Evolutionary conservation across 2,329 filamentous ascomycete genomes (phyloP), one percentile per base, ranked within the genome.

Genomic region (Niveomyces coronatus): DNA sequence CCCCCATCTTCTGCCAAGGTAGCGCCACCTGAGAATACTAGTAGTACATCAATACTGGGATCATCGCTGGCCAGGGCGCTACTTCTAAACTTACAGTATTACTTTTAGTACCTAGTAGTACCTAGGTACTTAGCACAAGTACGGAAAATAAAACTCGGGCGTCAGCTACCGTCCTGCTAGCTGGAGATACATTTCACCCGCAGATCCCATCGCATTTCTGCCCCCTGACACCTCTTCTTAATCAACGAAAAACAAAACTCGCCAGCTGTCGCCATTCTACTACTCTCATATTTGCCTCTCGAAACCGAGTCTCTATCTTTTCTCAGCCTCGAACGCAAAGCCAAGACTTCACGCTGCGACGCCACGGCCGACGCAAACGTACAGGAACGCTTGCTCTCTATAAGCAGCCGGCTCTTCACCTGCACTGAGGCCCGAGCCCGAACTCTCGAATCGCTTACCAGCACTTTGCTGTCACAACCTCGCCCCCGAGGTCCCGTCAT

Each of bases 171-270:
- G 36, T 23, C 36, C 15, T 24, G 16, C 18, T 30, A 15, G 17
- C 36, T 30, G 30, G 13, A 31, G 28, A 20, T 22, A 24, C 17
- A 39, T 39, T 30, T 30, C 30, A 24, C 30, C 24, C 30, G 37
- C 37, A 33, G 37, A 39, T 39, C 37, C 37, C 29, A 28, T 29
- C 37, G 24, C 37, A 18, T 33, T 34, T 31, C 30, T 34, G 30
- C 37, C 37, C n/a, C 37, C 37, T 39, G 37, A 39, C 37, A 23
- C 29, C 29, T 31, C 29, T 37, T 38, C 29, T 20, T 20, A n/a
- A n/a, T n/a, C n/a, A n/a, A n/a, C n/a, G n/a, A 27, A 16, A 22
- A 22, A 20, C 17, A 29, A 22, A 9, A 29, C 23, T 28, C 17
- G 23, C 16, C 14, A n/a, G n/a, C n/a, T n/a, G n/a, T n/a, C n/a